Evolutionary conservation across 768 basidiomycete genomes (phyloP), one percentile per base, ranked within the genome.

Genomic region (Strobilomyces echinocephalus): DNA sequence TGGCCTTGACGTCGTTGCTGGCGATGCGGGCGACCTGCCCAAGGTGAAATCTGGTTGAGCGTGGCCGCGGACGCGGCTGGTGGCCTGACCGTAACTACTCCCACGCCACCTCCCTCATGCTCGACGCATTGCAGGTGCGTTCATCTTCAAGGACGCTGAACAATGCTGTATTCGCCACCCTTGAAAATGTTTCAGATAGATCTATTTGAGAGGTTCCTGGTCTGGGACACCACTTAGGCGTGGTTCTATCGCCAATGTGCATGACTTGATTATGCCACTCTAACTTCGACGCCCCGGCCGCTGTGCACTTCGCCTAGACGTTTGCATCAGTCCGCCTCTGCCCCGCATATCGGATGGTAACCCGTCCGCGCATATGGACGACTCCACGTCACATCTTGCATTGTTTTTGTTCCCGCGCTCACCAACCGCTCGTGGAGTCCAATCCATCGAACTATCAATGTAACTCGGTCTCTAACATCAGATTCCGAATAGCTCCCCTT

Each of bases 61-160:
- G 56, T 52, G 60, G 57, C 24, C 24, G 24, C 53, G 57, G 55
- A 61, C 61, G 35, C 36, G 20, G 28, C 18, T 10, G 31, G 21
- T 21, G 18, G 18, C 15, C 20, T 9, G 53, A 3, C 30, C 26
- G 44, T 41, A 11, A 24, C 26, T 9, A 9, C 45, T 66, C 65
- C 63, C 66, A 66, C 65, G 65, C 66, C 65, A 66, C 61, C 49
- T 52, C 42, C 14, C 16, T n/a, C 20, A n/a, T 16, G 28, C 15
- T 3, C 24, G 3, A 15, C 33, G 21, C n/a, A 46, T n/a, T 16
- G 18, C n/a, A 33, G 12, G 39, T 45, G 52, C 31, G 30, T 50
- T 49, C 28, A 33, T 26, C 15, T 36, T 16, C 34, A 35, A 35
- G 18, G 39, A 39, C 20, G 8, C 12, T 26, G 34, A 35, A 36